These are phyloP conservation scores for Priceomyces melissophilus DNA, from an alignment of 805 yeast species.

Conservation along the genomic window DNA sequence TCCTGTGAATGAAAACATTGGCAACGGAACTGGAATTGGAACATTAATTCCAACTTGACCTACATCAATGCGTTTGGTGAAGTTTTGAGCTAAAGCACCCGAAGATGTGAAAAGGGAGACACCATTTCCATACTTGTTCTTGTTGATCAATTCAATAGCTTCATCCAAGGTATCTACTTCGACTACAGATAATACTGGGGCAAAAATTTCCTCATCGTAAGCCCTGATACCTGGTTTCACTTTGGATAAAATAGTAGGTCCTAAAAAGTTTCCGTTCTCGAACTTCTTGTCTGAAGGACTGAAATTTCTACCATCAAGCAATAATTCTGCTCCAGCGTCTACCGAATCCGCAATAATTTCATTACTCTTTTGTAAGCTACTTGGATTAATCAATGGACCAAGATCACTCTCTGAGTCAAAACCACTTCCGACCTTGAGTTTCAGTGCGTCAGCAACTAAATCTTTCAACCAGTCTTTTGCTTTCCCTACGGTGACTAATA, in stretches of 20 bases:
- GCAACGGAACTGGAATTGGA: slow-evolving; percentile 78
- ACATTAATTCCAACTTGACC: slow-evolving; percentile 80
- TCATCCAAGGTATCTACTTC: slow-evolving; percentile 65
- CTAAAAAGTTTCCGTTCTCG: slow-evolving; percentile 63
- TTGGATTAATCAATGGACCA: slow-evolving; percentile 71
- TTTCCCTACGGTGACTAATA: slow-evolving; percentile 67
- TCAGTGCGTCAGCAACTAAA: slow-evolving; percentile 53
- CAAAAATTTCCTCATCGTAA: slow-evolving; percentile 73
- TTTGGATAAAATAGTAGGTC: slow-evolving; percentile 61
- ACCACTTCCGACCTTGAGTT: slow-evolving; percentile 61
- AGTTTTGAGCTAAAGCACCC: slow-evolving; percentile 68
- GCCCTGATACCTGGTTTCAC: slow-evolving; percentile 68
- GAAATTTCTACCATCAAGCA: slow-evolving; percentile 61
- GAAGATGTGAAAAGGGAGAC: slow-evolving; percentile 66
- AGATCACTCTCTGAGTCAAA: slow-evolving; percentile 59
- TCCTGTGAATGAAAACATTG: slow-evolving; percentile 80
- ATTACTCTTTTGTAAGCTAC: slow-evolving; percentile 50
- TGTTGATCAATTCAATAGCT: slow-evolving; percentile 61
- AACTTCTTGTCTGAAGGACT: slow-evolving; percentile 35
- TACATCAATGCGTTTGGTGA: slow-evolving; percentile 63
- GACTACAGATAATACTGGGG: slow-evolving; percentile 66
- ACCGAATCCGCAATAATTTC: slow-evolving; percentile 55
- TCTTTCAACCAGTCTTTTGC: slow-evolving; percentile 62
- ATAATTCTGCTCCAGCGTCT: slow-evolving; percentile 58
- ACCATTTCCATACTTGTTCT: slow-evolving; percentile 64